Percentiles rank a stretch among this genome's conserved stretches.
phyloP scores from a whole-genome alignment of 1,284 basidiomycete species.

The Cystobasidium sp. region DNA sequence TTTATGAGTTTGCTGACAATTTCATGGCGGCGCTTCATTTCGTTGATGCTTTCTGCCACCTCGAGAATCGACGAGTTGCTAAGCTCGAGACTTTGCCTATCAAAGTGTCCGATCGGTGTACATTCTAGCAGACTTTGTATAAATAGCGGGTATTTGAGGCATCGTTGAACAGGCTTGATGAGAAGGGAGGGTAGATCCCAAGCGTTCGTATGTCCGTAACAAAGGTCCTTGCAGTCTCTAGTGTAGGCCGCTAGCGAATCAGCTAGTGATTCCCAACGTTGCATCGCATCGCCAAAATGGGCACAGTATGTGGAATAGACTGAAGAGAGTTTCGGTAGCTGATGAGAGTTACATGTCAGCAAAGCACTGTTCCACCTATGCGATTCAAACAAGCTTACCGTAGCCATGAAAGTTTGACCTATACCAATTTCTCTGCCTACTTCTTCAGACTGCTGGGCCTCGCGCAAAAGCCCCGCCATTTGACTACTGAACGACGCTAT shows the following conservation, averaged over 20 bases:
- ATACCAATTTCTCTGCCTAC: slow-evolving; percentile 52
- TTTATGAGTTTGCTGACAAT: slow-evolving; percentile 53
- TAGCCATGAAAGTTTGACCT: slow-evolving; percentile 55
- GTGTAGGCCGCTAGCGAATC: slow-evolving; percentile 54
- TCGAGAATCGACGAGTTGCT: slow-evolving; percentile 55
- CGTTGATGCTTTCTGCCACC: slow-evolving; percentile 59
- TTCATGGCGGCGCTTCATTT: slow-evolving; percentile 58
- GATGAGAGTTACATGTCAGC: background rate
- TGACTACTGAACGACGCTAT: slow-evolving; percentile 55
- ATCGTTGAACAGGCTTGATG: slow-evolving; percentile 60
- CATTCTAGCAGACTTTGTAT: slow-evolving; percentile 56
- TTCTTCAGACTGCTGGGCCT: background rate
- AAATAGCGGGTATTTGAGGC: slow-evolving; percentile 58
- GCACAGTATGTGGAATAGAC: slow-evolving; percentile 58
- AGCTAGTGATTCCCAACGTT: slow-evolving; percentile 55
- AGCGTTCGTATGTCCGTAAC: slow-evolving; percentile 54
- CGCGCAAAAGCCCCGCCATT: slow-evolving; percentile 46
- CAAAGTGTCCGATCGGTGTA: slow-evolving; percentile 55
- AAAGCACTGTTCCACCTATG: background rate
- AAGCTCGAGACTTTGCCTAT: slow-evolving; percentile 51
- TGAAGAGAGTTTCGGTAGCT: slow-evolving; percentile 56
- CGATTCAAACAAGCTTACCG: slow-evolving; percentile 47
- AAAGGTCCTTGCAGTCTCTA: slow-evolving; percentile 56
- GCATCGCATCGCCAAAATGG: slow-evolving; percentile 57
- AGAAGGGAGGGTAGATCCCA: slow-evolving; percentile 59